phyloP scores from a whole-genome alignment of 768 basidiomycete species.

The Termitomyces sp. region DNA sequence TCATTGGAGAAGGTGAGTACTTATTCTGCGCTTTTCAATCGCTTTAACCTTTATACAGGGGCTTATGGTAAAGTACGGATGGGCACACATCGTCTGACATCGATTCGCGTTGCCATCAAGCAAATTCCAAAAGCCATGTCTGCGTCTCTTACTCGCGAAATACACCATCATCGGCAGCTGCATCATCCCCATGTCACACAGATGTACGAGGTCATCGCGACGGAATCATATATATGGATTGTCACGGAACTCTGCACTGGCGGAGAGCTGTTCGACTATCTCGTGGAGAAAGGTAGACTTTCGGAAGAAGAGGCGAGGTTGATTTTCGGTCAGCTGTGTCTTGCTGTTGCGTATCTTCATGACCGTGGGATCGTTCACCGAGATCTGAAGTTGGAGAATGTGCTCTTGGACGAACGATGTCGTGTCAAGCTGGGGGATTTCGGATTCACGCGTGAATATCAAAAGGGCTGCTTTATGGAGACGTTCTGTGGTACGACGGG shows the following conservation, averaged over 20 bases:
- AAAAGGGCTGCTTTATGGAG: slow-evolving; percentile 74
- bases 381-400: slow-evolving; percentile 95
- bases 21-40: slow-evolving; percentile 8
- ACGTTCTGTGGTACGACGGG: slow-evolving; percentile 96
- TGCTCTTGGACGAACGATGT: slow-evolving; percentile 86
- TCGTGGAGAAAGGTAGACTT: slow-evolving; percentile 90
- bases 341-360: slow-evolving; percentile 92
- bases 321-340: slow-evolving; percentile 94
- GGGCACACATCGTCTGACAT: slow-evolving; percentile 90
- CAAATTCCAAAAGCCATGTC: slow-evolving; percentile 96
- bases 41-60: slow-evolving; percentile 42
- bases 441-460: slow-evolving; percentile 92
- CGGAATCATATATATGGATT: slow-evolving; percentile 94
- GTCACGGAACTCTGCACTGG: slow-evolving; percentile 96
- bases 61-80: slow-evolving; percentile 95
- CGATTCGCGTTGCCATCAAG: slow-evolving; percentile 92
- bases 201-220: slow-evolving; percentile 97
- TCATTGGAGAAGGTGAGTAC: slow-evolving; percentile 87
- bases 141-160: slow-evolving; percentile 89
- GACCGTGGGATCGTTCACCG: slow-evolving; percentile 92
- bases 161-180: slow-evolving; percentile 95
- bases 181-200: slow-evolving; percentile 96
- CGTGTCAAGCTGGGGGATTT: slow-evolving; percentile 93
- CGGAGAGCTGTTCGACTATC: slow-evolving; percentile 97
- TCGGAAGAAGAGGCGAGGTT: slow-evolving; percentile 79